phyloP scores from a whole-genome alignment of 2,329 filamentous ascomycete species.

The Talaromyces islandicus region DNA sequence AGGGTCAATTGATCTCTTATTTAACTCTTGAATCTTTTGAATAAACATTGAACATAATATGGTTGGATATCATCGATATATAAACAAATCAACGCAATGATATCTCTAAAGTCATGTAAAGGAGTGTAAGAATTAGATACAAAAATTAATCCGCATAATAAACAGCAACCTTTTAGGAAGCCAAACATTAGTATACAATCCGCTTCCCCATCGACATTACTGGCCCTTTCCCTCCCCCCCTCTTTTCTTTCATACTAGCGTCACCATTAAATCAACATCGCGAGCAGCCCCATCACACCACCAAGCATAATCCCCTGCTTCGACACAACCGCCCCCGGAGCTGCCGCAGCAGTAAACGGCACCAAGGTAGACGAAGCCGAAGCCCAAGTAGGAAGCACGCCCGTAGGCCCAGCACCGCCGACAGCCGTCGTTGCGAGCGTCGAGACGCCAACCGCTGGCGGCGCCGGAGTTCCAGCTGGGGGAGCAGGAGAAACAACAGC shows the following conservation, averaged over 20 bases:
- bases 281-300: constrained; percentile 45
- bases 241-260: too few relatives aligned
- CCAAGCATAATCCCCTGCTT: constrained; percentile 33
- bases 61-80: neutral
- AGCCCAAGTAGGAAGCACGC: neutral
- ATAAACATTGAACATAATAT: neutral
- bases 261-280: constrained; percentile 2
- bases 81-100: neutral
- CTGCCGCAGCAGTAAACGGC: constrained; percentile 6
- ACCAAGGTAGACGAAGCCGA: neutral
- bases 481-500: constrained; percentile 12
- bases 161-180: neutral
- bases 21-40: neutral
- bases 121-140: constrained; percentile 1
- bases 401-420: constrained; percentile 3
- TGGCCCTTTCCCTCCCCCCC: too few relatives aligned
- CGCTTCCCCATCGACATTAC: neutral
- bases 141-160: neutral
- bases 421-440: constrained; percentile 5
- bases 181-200: neutral
- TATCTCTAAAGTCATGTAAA: neutral
- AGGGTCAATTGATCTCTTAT: neutral
- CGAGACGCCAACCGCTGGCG: neutral
- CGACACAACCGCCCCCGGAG: constrained; percentile 1
- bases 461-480: constrained; percentile 16